Evolutionary conservation across 345 rosid species (phyloP).

Genomic region (Pugionium dolabratum): DNA sequence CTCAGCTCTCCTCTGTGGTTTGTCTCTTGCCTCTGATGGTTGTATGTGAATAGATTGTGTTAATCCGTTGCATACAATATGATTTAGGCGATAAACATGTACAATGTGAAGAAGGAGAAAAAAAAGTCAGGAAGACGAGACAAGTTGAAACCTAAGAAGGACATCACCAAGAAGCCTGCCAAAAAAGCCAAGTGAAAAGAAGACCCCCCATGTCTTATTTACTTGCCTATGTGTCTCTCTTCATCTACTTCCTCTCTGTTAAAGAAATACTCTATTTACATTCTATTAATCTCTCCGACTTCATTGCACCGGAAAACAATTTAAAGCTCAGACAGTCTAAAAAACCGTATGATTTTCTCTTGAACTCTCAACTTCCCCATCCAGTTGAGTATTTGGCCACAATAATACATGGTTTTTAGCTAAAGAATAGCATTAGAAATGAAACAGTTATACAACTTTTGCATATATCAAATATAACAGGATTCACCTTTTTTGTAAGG

Average conservation of each 20-base stretch:
- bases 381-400: neutral
- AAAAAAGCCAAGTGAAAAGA: slow-evolving; percentile 34
- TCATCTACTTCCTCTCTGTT: neutral
- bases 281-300: neutral
- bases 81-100: slow-evolving; percentile 70
- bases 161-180: slow-evolving; percentile 38
- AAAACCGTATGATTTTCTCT: neutral
- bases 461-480: neutral
- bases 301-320: neutral
- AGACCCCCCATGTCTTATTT: neutral
- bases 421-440: neutral
- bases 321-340: neutral
- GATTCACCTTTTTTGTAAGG: neutral
- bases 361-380: neutral
- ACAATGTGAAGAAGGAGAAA: slow-evolving; percentile 78
- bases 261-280: neutral
- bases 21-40: neutral
- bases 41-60: neutral
- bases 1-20: slow-evolving; percentile 3
- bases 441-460: neutral
- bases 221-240: neutral
- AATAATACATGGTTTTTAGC: neutral
- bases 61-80: neutral
- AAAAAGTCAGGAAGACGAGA: slow-evolving; percentile 42
- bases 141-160: slow-evolving; percentile 41